A percentile compares a stretch with the other conserved stretches of the same genome.
These are phyloP conservation scores for Globisporangium acanthophoron DNA, from an alignment of 352 stramenopile species.

Conservation along the genomic window DNA sequence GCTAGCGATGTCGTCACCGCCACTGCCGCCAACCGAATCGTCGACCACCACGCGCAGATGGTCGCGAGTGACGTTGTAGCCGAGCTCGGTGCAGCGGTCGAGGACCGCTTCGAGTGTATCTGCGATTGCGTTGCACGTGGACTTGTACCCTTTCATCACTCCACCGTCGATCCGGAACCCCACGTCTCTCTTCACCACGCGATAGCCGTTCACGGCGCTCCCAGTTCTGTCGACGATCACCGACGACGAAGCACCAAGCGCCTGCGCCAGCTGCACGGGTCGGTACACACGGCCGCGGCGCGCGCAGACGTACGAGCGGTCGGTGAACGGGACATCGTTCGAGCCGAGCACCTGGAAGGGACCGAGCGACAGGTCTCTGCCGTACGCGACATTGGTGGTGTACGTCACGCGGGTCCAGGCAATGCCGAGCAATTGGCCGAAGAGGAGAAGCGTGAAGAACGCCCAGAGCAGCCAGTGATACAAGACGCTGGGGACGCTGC, in stretches of 20 bases:
- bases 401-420: conserved; percentile 14
- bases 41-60: conserved; percentile 12
- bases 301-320: conserved; percentile 34
- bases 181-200: conserved; percentile 14
- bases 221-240: conserved; percentile 14
- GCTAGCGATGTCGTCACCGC: not conserved
- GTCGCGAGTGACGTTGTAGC: conserved; percentile 21
- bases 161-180: not conserved
- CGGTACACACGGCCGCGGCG: conserved; percentile 18
- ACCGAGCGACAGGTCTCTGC: conserved; percentile 4
- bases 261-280: conserved; percentile 21
- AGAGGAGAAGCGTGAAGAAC: conserved; percentile 21
- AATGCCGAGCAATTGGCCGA: conserved; percentile 25
- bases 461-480: conserved; percentile 30
- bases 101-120: conserved; percentile 18
- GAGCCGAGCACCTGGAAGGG: conserved; percentile 18
- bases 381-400: not conserved
- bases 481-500: not conserved
- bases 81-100: conserved; percentile 9
- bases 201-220: conserved; percentile 18
- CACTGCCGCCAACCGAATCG: not conserved
- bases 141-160: not conserved
- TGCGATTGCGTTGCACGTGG: conserved; percentile 10
- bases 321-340: conserved; percentile 43
- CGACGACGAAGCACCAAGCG: not conserved